Conservation (phyloP, 805 yeast species). For the Diddensiella santjacobensis region DNA sequence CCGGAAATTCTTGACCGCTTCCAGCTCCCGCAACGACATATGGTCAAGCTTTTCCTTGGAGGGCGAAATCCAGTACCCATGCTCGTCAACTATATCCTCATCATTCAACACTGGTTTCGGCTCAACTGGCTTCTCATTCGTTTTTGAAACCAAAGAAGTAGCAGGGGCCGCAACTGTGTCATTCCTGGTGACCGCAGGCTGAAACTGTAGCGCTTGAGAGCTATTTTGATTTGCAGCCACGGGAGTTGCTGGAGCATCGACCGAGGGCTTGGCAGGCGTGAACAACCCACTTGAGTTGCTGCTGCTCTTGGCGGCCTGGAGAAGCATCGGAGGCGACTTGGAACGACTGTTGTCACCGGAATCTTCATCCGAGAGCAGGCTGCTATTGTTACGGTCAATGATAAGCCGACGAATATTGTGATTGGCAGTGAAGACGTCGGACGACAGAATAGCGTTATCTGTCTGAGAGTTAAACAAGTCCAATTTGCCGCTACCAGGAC, state of each 20-base stretch:
- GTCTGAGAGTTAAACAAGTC: conserved; percentile 45
- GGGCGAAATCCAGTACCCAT: conserved; percentile 89
- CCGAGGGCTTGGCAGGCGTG: background rate
- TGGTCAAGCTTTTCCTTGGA: conserved; percentile 57
- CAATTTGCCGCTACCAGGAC: conserved; percentile 10
- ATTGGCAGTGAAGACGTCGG: conserved; percentile 68
- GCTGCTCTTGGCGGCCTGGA: background rate
- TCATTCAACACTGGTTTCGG: conserved; percentile 25
- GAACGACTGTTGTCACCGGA: conserved; percentile 6
- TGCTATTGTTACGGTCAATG: conserved; percentile 40
- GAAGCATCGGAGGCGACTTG: background rate
- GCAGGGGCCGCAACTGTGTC: background rate
- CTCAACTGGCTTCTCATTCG: conserved; percentile 3
- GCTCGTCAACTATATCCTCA: conserved; percentile 50
- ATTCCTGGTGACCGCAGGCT: no score
- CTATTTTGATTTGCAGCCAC: background rate
- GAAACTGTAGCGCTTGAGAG: background rate
- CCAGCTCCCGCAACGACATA: conserved; percentile 59
- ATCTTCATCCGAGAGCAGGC: conserved; percentile 11
- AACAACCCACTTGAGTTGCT: background rate
- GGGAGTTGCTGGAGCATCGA: background rate
- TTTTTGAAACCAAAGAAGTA: conserved; percentile 14
- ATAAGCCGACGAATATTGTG: conserved; percentile 51
- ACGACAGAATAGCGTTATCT: conserved; percentile 64
- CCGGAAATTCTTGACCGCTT: conserved; percentile 57